phyloP scores from a whole-genome alignment of 2,329 filamentous ascomycete species.

The Hypoxylon sp. region DNA sequence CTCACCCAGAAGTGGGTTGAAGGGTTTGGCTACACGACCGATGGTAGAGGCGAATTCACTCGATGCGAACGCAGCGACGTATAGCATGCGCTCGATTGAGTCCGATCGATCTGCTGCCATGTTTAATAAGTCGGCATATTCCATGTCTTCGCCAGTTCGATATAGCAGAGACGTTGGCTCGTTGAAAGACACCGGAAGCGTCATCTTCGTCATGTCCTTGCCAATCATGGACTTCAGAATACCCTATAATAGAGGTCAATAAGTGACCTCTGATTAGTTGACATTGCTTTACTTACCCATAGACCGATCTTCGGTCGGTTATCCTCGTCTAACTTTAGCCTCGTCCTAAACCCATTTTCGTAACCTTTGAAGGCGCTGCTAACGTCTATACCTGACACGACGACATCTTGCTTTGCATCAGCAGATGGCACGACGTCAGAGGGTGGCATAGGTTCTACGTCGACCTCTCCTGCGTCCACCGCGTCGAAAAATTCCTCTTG shows the following conservation, averaged over 20 bases:
- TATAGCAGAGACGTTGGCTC: slow-evolving; percentile 96
- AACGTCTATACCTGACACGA: slow-evolving; percentile 73
- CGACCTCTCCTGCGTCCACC: slow-evolving; percentile 91
- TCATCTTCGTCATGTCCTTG: slow-evolving; percentile 99
- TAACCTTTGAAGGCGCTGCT: slow-evolving; percentile 88
- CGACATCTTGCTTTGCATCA: slow-evolving; percentile 63
- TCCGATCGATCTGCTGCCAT: slow-evolving; percentile 87
- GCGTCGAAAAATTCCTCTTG: slow-evolving; percentile 98
- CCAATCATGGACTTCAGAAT: slow-evolving; percentile 99
- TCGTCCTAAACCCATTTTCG: slow-evolving; percentile 85
- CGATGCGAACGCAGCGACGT: slow-evolving; percentile 94
- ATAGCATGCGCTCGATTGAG: slow-evolving; percentile 91
- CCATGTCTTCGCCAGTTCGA: slow-evolving; percentile 97
- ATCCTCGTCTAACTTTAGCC: slow-evolving; percentile 90
- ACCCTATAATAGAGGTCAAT: slow-evolving; percentile 68
- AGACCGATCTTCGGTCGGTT: slow-evolving; percentile 94
- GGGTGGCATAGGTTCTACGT: slow-evolving; percentile 78
- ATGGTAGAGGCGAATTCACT: slow-evolving; percentile 98
- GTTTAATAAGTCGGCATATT: slow-evolving; percentile 94
- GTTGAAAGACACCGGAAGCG: slow-evolving; percentile 96
- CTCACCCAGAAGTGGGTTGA: slow-evolving; percentile 95
- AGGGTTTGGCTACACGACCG: slow-evolving; percentile 95
- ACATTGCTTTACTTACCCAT: slow-evolving; percentile 77
- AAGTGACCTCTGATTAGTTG: slow-evolving; percentile 6
- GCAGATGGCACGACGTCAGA: slow-evolving; percentile 58